phyloP scores from a whole-genome alignment of 148 eudicot genomes.

The Drosera capensis region DNA sequence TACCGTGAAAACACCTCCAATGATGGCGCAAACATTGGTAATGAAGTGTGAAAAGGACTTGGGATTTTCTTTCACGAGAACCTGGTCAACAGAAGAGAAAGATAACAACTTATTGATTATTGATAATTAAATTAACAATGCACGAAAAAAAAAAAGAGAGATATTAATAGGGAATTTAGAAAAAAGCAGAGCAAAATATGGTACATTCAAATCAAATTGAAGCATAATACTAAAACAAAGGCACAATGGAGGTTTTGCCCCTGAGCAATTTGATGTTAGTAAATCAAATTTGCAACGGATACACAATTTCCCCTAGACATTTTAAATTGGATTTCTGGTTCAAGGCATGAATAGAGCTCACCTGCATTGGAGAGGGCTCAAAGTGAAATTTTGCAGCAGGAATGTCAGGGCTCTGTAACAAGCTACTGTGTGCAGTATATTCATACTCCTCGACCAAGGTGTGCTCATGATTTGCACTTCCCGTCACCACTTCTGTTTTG shows the following conservation, averaged over 20 bases:
- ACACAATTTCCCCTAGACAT: too few relatives aligned
- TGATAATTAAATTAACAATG: neutral
- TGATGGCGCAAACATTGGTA: conserved; percentile 84
- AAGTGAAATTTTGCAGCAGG: conserved; percentile 81
- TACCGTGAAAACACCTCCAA: conserved; percentile 99
- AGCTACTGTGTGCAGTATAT: conserved; percentile 93
- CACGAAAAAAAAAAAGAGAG: neutral
- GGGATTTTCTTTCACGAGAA: conserved; percentile 49
- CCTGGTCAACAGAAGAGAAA: conserved; percentile 26
- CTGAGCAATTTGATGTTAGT: neutral
- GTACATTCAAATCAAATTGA: too few relatives aligned
- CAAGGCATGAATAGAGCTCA: conserved; percentile 6
- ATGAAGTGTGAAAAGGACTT: conserved; percentile 85
- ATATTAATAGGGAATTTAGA: too few relatives aligned
- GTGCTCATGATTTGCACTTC: conserved; percentile 12
- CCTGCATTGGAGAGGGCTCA: conserved; percentile 96
- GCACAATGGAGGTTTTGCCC: too few relatives aligned
- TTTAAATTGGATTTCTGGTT: too few relatives aligned
- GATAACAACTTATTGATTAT: neutral
- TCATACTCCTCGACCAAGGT: conserved; percentile 68
- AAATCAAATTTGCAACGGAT: neutral
- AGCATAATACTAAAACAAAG: too few relatives aligned
- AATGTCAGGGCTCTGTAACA: conserved; percentile 43
- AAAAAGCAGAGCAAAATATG: too few relatives aligned
- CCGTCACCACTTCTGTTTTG: conserved; percentile 65